Base-by-base conservation (phyloP, 352 stramenopile species). In the Globisporangium yorkense region DNA sequence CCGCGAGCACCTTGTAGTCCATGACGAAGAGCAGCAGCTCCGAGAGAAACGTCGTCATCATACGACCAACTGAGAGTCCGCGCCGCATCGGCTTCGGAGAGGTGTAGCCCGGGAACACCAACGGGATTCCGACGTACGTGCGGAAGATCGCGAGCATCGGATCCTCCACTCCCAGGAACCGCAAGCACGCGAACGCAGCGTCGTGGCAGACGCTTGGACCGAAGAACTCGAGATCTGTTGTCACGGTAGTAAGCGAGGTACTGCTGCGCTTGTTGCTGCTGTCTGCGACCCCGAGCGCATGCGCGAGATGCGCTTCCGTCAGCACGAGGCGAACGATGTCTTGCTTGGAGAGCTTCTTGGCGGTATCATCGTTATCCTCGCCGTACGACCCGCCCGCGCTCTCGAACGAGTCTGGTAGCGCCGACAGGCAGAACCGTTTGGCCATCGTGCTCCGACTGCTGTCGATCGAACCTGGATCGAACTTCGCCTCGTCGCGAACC, bases 161-260 rank as follows among this genome's bases (percentile, higher is more conserved):
- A 10, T 77, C 63, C n/a, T 24, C 54, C 4, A 83, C 57, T 2
- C 73, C 73, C 20, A 83, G 61, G 51, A 79, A 75, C 12, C 57
- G 61, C 24, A 80, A 56, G 16, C 45, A 63, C 15, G 70, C 73
- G n/a, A 74, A 63, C n/a, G 70, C 66, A 24, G 73, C 68, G 53
- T 72, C 73, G 53, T 70, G 73, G 15, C 70, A 51, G 21, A 83
- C 66, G 6, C 68, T 77, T 27, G 63, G 68, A 0, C 70, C 70
- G 49, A 83, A 83, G 56, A 81, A 77, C 59, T 77, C 66, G n/a
- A 83, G 63, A 40, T 83, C 70, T 4, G 70, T 80, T 48, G 68
- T 75, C 4, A 83, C 66, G 2, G 70, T 68, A 44, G 71, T 68
- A 21, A 79, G 47, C 16, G 64, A 49, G 21, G 64, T 67, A 16